These are phyloP conservation scores for Botrytis galanthina DNA, from an alignment of 2,329 filamentous ascomycete species.

Conservation along the genomic window DNA sequence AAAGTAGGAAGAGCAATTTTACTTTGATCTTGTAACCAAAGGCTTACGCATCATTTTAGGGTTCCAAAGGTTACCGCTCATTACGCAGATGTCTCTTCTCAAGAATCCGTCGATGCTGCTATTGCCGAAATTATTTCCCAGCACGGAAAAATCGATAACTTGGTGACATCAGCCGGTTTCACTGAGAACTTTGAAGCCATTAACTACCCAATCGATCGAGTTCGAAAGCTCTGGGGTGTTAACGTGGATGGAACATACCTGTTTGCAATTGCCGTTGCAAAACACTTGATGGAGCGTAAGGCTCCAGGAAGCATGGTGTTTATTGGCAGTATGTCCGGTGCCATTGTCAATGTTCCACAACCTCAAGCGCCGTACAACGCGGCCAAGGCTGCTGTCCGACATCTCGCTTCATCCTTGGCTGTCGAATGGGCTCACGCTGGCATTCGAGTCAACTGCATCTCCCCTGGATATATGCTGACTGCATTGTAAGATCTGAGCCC, in stretches of 20 bases:
- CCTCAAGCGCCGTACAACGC: conserved; percentile 92
- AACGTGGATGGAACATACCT: conserved; percentile 93
- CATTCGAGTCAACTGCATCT: conserved; percentile 94
- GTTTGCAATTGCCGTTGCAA: conserved; percentile 79
- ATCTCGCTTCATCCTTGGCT: conserved; percentile 81
- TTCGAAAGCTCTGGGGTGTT: conserved; percentile 91
- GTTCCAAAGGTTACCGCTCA: conserved; percentile 85
- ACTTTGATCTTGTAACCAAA: not conserved
- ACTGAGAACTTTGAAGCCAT: conserved; percentile 94
- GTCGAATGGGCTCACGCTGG: conserved; percentile 89
- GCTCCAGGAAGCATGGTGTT: conserved; percentile 82
- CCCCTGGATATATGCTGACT: conserved; percentile 94
- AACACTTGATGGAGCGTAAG: conserved; percentile 83
- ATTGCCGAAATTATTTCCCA: conserved; percentile 64
- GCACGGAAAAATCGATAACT: conserved; percentile 83
- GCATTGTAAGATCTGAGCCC: conserved; percentile 63
- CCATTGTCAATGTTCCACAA: conserved; percentile 93
- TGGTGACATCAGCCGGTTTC: conserved; percentile 95
- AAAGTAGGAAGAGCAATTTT: conserved; percentile 47
- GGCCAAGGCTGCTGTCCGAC: conserved; percentile 86
- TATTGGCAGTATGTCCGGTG: conserved; percentile 92
- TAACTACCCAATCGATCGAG: conserved; percentile 83
- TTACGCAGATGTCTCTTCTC: conserved; percentile 81
- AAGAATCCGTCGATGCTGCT: conserved; percentile 72
- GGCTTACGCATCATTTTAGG: conserved; percentile 41